Base-by-base conservation (phyloP, 2,329 filamentous ascomycete species). In the Didymella segeticola region DNA sequence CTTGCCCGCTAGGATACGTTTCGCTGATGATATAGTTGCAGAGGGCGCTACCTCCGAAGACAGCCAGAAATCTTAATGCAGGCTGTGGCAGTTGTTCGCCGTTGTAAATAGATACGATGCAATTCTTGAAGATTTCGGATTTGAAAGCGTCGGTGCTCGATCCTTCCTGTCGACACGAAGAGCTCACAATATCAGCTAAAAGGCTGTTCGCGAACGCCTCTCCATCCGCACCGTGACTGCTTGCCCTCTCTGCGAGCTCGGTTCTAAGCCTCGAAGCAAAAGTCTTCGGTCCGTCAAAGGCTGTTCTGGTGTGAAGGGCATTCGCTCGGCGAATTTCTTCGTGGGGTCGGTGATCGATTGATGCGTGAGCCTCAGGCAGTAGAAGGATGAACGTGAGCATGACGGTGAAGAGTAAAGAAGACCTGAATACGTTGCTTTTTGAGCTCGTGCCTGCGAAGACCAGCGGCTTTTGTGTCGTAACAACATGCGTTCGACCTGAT, bases 21-120 rank as follows among this genome's bases (percentile, higher is more conserved):
- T 47, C 31, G 31, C 43, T 53, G 20, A 47, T 17, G 3, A 53
- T 7, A 4, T 43, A 53, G 14, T 53, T 17, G 22, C 50, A 53
- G 3, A 47, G 12, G 5, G 47, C 22, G 26, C 37, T 53, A 3
- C 30, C 43, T 26, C 43, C 50, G 7, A 47, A 47, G 12, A 53
- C 10, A 17, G 26, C 38, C 2, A 53, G 15, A 8, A 53, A 47
- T 12, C 14, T n/a, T 2, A 38, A 6, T 9, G 30, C 43, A 8
- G 50, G 43, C 2, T 27, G 38, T 19, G 20, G 26, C 15, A 37
- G 5, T 11, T 17, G 31, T 5, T 43, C 30, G 7, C 12, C 11
- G 14, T 25, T 15, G 20, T 47, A 53, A 4, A 39, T 15, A 17
- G 43, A 43, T 25, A 43, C 17, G 19, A 53, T 10, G 15, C 43